Base-by-base conservation (phyloP, 2,329 filamentous ascomycete genomes). In the Fusarium albosuccineum region DNA sequence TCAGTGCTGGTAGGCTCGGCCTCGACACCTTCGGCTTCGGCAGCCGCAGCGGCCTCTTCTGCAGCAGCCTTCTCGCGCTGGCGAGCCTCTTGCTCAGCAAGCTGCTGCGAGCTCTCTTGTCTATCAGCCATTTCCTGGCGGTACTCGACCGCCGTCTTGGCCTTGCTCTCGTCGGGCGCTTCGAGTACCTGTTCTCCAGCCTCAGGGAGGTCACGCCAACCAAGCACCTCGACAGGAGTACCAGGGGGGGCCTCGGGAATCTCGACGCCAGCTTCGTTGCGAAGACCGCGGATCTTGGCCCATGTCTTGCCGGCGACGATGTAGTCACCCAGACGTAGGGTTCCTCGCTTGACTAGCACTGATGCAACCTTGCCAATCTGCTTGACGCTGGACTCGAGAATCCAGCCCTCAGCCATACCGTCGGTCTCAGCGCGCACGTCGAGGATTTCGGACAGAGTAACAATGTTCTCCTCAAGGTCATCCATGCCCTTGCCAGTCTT, bases 401-500 rank as follows among this genome's bases (percentile, higher is more conserved):
- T 86, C 93, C 94, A 97, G 14, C 96, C 96, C 81, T 99, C 96
- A 8, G 91, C 93, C 75, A 88, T 86, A 17, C 93, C 92, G 64
- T 92, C 86, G 0, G 78, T 78, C 71, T 97, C 92, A 29, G 95
- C 93, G 45, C 95, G 91, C 73, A 97, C 91, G 72, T 99, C 96
- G 11, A 97, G 86, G 68, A 98, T 89, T 76, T 99, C 96, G 2
- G 94, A 92, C 6, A 97, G 86, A 0, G 93, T 91, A 22, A 96
- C 82, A 48, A 95, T 93, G 49, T 92, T 94, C 82, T 99, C 97
- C 80, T 98, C 96, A 3, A 99, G 86, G 51, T 97, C 92, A 14
- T 89, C 83, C 90, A 99, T 98, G 49, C 96, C 96, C 76, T 91
- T 83, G 1, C 96, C 96, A 0, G 96, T 98, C 82, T 96, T 97